Percentiles rank a stretch among this genome's conserved stretches.
These are phyloP conservation scores for Corymbia citriodora DNA, from an alignment of 441 rosid genomes.

Conservation along the genomic window DNA sequence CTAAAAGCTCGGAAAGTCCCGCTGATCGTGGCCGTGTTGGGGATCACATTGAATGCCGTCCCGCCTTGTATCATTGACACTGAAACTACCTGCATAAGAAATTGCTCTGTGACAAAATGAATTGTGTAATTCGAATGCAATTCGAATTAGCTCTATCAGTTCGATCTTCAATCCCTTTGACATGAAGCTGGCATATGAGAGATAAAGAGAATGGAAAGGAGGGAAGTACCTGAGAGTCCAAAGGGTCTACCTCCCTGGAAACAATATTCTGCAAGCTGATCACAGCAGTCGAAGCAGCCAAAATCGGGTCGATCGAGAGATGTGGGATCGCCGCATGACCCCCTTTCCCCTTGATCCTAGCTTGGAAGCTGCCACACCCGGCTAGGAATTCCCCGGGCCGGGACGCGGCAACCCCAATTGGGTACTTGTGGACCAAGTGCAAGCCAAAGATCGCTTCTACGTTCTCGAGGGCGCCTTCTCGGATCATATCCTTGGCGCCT, in stretches of 20 bases:
- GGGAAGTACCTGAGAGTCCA: slow-evolving; percentile 45
- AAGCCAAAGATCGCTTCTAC: slow-evolving; percentile 56
- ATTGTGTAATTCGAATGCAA: background rate
- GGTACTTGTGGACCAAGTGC: slow-evolving; percentile 34
- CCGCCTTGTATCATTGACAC: slow-evolving; percentile 44
- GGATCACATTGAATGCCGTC: slow-evolving; percentile 43
- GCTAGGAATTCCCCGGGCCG: slow-evolving; percentile 53
- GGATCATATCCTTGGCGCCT: slow-evolving; percentile 53
- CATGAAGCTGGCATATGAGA: background rate
- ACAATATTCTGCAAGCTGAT: slow-evolving; percentile 49
- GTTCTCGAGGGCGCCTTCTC: slow-evolving; percentile 40
- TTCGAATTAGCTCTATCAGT: background rate
- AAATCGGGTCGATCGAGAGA: slow-evolving; percentile 42
- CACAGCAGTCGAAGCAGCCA: slow-evolving; percentile 43
- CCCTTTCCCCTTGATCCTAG: slow-evolving; percentile 48
- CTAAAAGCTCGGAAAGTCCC: slow-evolving; percentile 66
- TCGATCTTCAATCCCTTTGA: background rate
- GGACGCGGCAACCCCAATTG: slow-evolving; percentile 35
- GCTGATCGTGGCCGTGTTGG: slow-evolving; percentile 37
- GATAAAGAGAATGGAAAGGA: background rate
- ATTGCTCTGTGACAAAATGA: background rate
- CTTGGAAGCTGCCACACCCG: slow-evolving; percentile 58
- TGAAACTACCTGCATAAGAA: slow-evolving; percentile 37
- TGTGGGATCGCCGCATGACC: slow-evolving; percentile 64
- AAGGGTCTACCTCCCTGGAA: slow-evolving; percentile 46